Conservation (phyloP, 805 yeast genomes). For the Candida wancherniae region DNA sequence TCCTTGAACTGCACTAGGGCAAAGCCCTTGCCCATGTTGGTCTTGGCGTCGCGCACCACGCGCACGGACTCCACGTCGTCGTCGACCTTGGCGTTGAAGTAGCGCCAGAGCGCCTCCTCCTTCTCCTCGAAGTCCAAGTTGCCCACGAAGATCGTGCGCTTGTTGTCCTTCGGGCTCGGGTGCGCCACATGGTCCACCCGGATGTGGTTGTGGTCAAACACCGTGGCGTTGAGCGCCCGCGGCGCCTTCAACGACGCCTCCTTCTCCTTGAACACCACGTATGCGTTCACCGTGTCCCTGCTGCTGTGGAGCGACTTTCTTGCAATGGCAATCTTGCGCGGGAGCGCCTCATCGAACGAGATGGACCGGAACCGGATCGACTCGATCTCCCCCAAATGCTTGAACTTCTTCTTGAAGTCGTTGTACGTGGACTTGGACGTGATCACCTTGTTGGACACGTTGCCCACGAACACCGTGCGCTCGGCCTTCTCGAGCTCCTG, state of each 20-base stretch:
- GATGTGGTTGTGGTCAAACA: slow-evolving; percentile 69
- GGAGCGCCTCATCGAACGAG: slow-evolving; percentile 80
- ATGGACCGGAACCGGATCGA: slow-evolving; percentile 90
- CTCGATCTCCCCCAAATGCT: slow-evolving; percentile 49
- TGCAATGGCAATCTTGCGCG: slow-evolving; percentile 88
- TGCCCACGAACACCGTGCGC: slow-evolving; percentile 83
- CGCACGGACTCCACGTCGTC: slow-evolving; percentile 80
- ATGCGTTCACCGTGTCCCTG: slow-evolving; percentile 82
- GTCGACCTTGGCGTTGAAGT: slow-evolving; percentile 48
- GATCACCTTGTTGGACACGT: slow-evolving; percentile 63
- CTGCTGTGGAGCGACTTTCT: slow-evolving; percentile 70
- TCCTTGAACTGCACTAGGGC: slow-evolving; percentile 91
- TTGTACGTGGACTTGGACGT: slow-evolving; percentile 58
- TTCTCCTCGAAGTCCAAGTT: slow-evolving; percentile 88
- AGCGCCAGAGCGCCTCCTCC: slow-evolving; percentile 85
- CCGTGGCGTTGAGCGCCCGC: slow-evolving; percentile 54
- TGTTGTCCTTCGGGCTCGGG: slow-evolving; percentile 81
- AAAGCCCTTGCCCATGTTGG: slow-evolving; percentile 95
- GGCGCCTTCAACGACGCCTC: slow-evolving; percentile 45
- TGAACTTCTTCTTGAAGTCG: slow-evolving; percentile 61
- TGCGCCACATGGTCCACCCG: slow-evolving; percentile 92
- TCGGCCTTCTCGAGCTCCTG: slow-evolving; percentile 79
- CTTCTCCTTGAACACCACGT: slow-evolving; percentile 68
- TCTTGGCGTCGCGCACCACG: slow-evolving; percentile 84
- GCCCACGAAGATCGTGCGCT: slow-evolving; percentile 85